Evolutionary conservation across 73 alveolate species (phyloP).

Genomic region (Blepharisma japonicum): DNA sequence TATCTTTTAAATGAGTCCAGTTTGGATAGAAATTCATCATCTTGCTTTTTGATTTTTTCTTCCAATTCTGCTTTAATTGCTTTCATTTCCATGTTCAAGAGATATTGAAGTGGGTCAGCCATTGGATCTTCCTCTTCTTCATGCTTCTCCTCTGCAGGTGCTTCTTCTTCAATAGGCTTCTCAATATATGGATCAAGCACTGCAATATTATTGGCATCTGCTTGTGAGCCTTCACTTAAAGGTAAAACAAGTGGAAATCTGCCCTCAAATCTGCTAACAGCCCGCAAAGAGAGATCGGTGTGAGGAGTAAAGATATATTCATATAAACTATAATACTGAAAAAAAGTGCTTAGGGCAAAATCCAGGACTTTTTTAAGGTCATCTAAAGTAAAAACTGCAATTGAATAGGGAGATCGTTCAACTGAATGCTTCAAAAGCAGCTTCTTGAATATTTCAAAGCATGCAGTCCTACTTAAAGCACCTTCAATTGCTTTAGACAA

Average conservation of each 20-base stretch:
- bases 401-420: slow-evolving; percentile 60
- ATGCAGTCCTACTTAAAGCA: slow-evolving; percentile 31
- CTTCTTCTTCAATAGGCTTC: slow-evolving; percentile 34
- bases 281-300: slow-evolving; percentile 43
- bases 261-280: slow-evolving; percentile 24
- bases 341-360: slow-evolving; percentile 48
- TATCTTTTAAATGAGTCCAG: slow-evolving; percentile 34
- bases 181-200: slow-evolving; percentile 26
- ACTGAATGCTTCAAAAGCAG: slow-evolving; percentile 55
- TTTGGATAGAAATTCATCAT: slow-evolving; percentile 34
- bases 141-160: slow-evolving; percentile 24
- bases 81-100: slow-evolving; percentile 37
- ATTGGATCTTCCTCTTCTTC: slow-evolving; percentile 41
- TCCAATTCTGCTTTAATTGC: slow-evolving; percentile 34
- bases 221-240: slow-evolving; percentile 22
- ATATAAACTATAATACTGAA: slow-evolving; percentile 44
- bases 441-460: slow-evolving; percentile 42
- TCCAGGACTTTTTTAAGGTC: slow-evolving; percentile 55
- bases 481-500: slow-evolving; percentile 29
- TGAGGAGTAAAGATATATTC: slow-evolving; percentile 51
- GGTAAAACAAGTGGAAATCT: slow-evolving; percentile 25
- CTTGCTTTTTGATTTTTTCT: slow-evolving; percentile 45
- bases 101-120: slow-evolving; percentile 26
- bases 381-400: slow-evolving; percentile 49
- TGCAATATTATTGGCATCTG: slow-evolving; percentile 28